phyloP scores from a whole-genome alignment of 2,329 filamentous ascomycete species.

The Penicillium glabrum region DNA sequence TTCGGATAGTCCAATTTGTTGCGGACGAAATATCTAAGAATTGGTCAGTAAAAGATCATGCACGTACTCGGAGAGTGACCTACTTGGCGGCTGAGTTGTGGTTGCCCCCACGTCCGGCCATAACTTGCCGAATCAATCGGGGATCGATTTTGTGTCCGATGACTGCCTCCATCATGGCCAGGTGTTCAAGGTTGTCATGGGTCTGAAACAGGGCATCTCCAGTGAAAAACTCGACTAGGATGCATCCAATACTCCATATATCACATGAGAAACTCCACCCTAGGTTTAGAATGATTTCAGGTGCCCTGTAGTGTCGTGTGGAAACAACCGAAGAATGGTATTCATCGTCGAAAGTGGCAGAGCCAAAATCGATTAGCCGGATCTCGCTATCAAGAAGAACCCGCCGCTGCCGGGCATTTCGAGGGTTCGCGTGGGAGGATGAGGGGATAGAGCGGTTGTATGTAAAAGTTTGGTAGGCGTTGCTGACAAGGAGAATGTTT shows the following conservation, averaged over 20 bases:
- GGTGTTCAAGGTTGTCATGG: slow-evolving; percentile 66
- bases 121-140: slow-evolving; percentile 55
- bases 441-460: slow-evolving; percentile 68
- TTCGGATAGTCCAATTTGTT: slow-evolving; percentile 64
- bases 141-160: slow-evolving; percentile 58
- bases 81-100: slow-evolving; percentile 58
- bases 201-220: slow-evolving; percentile 69
- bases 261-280: slow-evolving; percentile 69
- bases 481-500: slow-evolving; percentile 66
- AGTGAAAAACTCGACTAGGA: slow-evolving; percentile 68
- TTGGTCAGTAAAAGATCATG: slow-evolving; percentile 29
- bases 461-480: slow-evolving; percentile 66
- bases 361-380: slow-evolving; percentile 67
- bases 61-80: slow-evolving; percentile 31
- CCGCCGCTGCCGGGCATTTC: slow-evolving; percentile 61
- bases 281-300: slow-evolving; percentile 66
- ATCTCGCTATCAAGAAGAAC: slow-evolving; percentile 67
- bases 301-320: slow-evolving; percentile 65
- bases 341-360: slow-evolving; percentile 67
- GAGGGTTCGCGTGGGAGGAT: slow-evolving; percentile 58
- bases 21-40: slow-evolving; percentile 53
- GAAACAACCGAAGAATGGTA: slow-evolving; percentile 69
- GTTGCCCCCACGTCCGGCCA: slow-evolving; percentile 48
- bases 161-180: slow-evolving; percentile 69
- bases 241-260: slow-evolving; percentile 69